Conservation (phyloP, 345 rosid genomes). For the Linum lewisii region DNA sequence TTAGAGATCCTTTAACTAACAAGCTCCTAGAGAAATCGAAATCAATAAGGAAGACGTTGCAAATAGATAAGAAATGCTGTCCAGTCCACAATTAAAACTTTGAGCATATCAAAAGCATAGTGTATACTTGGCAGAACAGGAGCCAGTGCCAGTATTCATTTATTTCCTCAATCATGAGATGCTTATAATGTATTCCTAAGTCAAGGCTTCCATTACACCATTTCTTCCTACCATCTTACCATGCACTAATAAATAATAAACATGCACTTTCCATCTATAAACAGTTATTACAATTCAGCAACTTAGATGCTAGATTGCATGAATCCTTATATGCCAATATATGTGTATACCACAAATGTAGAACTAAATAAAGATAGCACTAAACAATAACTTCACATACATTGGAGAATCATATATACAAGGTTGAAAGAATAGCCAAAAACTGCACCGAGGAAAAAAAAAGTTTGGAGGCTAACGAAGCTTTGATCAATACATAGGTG, state of each 20-base stretch:
- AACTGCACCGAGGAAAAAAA: background rate
- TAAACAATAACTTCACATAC: background rate
- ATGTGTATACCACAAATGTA: background rate
- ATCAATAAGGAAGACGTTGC: background rate
- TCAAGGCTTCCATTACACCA: background rate
- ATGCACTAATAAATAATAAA: background rate
- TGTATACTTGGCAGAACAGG: background rate
- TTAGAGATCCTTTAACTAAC: background rate
- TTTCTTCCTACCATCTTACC: background rate
- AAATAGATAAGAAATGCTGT: background rate
- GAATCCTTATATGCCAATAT: background rate
- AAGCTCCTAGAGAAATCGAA: background rate
- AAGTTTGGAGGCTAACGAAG: background rate
- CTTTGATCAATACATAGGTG: background rate
- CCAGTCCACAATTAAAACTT: background rate
- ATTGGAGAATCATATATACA: background rate
- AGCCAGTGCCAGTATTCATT: background rate
- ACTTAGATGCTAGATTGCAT: background rate
- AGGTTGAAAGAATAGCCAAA: background rate
- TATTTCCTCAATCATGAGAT: background rate
- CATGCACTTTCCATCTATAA: background rate
- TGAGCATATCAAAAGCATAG: background rate
- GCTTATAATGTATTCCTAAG: no score
- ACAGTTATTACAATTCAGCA: background rate
- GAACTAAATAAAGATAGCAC: background rate